A percentile compares a stretch with the other conserved stretches of the same genome.
phyloP scores from a whole-genome alignment of 305 asterid genomes.

The Fraxinus nigra region DNA sequence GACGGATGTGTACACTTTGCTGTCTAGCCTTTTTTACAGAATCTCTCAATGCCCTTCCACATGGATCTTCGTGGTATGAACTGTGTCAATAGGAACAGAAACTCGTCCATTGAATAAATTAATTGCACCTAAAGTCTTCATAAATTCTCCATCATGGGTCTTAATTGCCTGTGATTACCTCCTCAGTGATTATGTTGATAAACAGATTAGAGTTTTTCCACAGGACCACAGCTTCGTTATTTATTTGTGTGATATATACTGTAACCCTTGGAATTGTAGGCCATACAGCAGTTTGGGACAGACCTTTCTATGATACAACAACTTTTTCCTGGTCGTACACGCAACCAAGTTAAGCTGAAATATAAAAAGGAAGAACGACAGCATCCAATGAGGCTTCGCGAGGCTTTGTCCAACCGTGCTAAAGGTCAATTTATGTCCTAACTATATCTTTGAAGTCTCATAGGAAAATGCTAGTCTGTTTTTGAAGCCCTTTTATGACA shows the following conservation, averaged over 20 bases:
- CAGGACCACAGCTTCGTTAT: not conserved
- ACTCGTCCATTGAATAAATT: not conserved
- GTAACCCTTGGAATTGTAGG: constrained; percentile 40
- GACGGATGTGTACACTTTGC: not conserved
- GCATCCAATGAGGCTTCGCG: constrained; percentile 72
- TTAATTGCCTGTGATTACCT: not conserved
- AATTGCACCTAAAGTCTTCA: not conserved
- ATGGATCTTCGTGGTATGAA: not conserved
- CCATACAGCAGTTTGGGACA: constrained; percentile 82
- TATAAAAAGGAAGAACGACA: constrained; percentile 83
- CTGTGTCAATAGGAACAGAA: not conserved
- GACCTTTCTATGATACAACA: constrained; percentile 86
- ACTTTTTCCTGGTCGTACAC: constrained; percentile 78
- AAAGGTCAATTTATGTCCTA: constrained; percentile 43
- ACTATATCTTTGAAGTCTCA: not conserved
- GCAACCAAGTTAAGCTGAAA: constrained; percentile 65
- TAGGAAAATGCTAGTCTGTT: not conserved
- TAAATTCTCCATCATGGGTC: not conserved
- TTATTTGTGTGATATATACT: not conserved
- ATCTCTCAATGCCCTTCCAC: not conserved
- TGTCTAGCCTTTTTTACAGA: not conserved
- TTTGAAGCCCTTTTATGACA: not conserved
- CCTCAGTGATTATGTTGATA: not conserved
- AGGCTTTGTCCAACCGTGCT: constrained; percentile 72
- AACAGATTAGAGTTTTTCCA: not conserved